Evolutionary conservation across 1,139 yeast species (phyloP), one percentile per base, ranked within the genome.

Genomic region (Yueomyces sp.): DNA sequence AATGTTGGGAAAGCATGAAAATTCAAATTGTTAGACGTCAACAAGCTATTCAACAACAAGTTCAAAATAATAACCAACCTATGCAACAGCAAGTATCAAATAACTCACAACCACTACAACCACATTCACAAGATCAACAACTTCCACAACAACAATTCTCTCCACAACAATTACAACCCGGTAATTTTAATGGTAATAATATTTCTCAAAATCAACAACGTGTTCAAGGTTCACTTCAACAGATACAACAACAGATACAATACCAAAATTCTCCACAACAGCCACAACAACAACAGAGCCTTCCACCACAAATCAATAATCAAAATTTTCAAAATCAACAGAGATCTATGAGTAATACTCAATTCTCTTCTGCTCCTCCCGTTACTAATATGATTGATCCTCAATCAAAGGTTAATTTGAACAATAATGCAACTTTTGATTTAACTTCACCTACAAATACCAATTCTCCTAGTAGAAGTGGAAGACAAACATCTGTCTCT

Each of bases 1-100:
- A 80, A 55, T 85, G 81, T 57, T 78, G 83, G 63, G 78, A 76
- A 46, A 81, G 76, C 60, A 87, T 85, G 46, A 76, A 77, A 49
- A 77, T 73, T 36, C 75, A 72, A 56, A 56, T 67, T 38, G 48
- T 64, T 29, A 65, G 68, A 48, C 61, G 66, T 35, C 69, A 65
- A 42, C 70, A 64, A 42, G 59, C 63, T 44, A 49, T 55, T 39
- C 67, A 57, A 41, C 62, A 57, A 46, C 64, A 56, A 40, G 57
- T 53, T 40, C 54, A 52, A 43, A 53, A 49, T 42, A 48, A 49
- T 28, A 50, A 50, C 36, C 47, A 49, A 19, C 57, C 53, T 41
- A 56, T 55, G 40, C 53, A 53, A 36, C 62, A 57, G 45, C 64
- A 56, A 40, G 55, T 52, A 40, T 53, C 51, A 42, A 54, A 49